Evolutionary conservation across 1,139 yeast genomes (phyloP), one percentile per base, ranked within the genome.

Genomic region (Eremothecium gossypii): DNA sequence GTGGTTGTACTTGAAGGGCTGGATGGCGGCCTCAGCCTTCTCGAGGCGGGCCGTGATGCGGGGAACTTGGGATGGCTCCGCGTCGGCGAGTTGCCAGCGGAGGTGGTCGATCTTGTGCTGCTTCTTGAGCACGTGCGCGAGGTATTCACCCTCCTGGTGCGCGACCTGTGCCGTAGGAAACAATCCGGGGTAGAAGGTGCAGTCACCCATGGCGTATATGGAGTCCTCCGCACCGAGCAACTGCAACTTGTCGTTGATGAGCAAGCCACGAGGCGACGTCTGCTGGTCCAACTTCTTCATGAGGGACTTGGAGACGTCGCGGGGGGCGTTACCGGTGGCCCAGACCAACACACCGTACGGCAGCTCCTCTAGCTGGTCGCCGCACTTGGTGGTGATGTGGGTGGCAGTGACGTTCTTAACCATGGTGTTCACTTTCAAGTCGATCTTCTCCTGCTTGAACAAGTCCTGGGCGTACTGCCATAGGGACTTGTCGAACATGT

Each of bases 141-240:
- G 76, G 67, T 77, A 89, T 49, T 73, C 72, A 59, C 96, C 96
- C 67, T 87, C 91, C 70, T 89, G 96, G 69, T 86, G 81, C 37
- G 97, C 97, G 46, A 87, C 96, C 72, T 89, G 96, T 39, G 96
- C 97, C 45, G 96, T 89, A 52, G 97, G 96, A 40, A 96, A 94
- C 52, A 75, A 79, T 63, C 87, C 87, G 53, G 93, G 83, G 47
- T 77, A 76, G 66, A 80, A 77, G 38, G 96, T 83, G 71, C 96
- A 87, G 69, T 89, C 97, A 61, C 97, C 97, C 49, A 89, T 68
- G 38, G 95, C 96, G 67, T 73, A 89, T 54, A 89, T 79, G 12
- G 64, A 58, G 52, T 85, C 85, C 54, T 76, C 75, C 38, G 91
- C 75, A 59, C 97, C 97, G 57, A 84, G 77, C 39, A 87, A 83